Base-by-base conservation (phyloP, 2,329 filamentous ascomycete genomes). In the Trichophyton simii region DNA sequence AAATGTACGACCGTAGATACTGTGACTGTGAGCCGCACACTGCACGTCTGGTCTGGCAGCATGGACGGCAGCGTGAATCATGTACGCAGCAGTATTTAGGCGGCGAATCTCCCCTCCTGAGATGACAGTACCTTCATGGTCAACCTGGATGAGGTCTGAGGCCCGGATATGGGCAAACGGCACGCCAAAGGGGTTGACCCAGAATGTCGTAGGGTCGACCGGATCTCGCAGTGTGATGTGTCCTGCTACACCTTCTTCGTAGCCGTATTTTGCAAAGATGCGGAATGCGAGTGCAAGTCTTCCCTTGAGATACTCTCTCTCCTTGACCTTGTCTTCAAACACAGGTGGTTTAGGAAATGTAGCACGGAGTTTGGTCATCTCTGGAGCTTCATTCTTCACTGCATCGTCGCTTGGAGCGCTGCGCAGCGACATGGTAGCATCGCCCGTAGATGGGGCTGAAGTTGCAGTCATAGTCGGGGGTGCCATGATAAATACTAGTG, bases 121-220 rank as follows among this genome's bases (percentile, higher is more conserved):
- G 36, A 88, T 80, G 25, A 88, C 79, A 25, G 82, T 73, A 1
- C 86, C 86, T 0, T 79, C 70, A 58, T 83, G 77, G 66, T 86
- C 78, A 1, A 88, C 85, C 15, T 80, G 82, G 60, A 88, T 87
- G n/a, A 89, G 77, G 65, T 88, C 84, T 0, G 82, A 85, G 0
- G 80, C 78, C 61, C 82, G 85, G 50, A 88, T 81, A 60, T 83
- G 74, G 4, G 80, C 81, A 72, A 86, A 87, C 2, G 82, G 78
- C 1, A 83, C 78, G 9, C 83, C 65, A 61, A 87, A 84, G 0
- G 84, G 85, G 65, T 87, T 87, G 3, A 87, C 82, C 84, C 83
- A 86, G 73, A 86, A 86, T 0, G 78, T 82, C 3, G 75, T 71
- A 0, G 81, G 80, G 44, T 84, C 79, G 5, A 86, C 78, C 0